Base-by-base conservation (phyloP, 108 stramenopile species). In the Skeletonema costatum region DNA sequence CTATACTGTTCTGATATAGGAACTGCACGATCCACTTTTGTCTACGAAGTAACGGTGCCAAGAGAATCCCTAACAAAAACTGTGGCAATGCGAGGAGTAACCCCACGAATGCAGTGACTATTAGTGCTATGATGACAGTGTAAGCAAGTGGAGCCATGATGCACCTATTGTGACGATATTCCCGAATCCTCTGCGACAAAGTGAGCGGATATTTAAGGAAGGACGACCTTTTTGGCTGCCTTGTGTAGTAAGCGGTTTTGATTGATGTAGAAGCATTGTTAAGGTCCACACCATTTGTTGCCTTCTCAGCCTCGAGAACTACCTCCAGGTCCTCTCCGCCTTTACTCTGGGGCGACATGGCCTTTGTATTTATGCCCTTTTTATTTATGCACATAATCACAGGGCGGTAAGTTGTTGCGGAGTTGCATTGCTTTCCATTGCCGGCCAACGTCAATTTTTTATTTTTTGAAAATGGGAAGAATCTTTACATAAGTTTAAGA, bases 21-120 rank as follows among this genome's bases (percentile, higher is more conserved):
- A 95, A 95, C 65, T 95, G 86, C 10, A 95, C 80, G 42, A 90
- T 69, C 89, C 89, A 95, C 2, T 68, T 60, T 13, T 53, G 79
- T 19, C 92, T 58, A 42, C 63, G 44, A 14, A 90, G 11, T 39
- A 92, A 60, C 2, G 92, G 91, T 9, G 85, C 77, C 36, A 93
- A 13, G 0, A 95, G 36, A n/a, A 93, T 19, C 9, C 92, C 92
- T 38, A 95, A 11, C 1, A 89, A 8, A 21, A 95, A 83, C 42
- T 76, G 79, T 9, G 92, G 94, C 60, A 88, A 64, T 56, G 76
- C 69, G n/a, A 87, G 58, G 16, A 87, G 11, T 32, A 89, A 60
- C 0, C 80, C 76, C 0, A 87, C 30, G 1, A 89, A 48, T 41
- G 87, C 80, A 19, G 90, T 85, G 0, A 89, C 13, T 3, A 78